Evolutionary conservation across 1,139 yeast genomes (phyloP).

Genomic region (Protomyces gravidus): DNA sequence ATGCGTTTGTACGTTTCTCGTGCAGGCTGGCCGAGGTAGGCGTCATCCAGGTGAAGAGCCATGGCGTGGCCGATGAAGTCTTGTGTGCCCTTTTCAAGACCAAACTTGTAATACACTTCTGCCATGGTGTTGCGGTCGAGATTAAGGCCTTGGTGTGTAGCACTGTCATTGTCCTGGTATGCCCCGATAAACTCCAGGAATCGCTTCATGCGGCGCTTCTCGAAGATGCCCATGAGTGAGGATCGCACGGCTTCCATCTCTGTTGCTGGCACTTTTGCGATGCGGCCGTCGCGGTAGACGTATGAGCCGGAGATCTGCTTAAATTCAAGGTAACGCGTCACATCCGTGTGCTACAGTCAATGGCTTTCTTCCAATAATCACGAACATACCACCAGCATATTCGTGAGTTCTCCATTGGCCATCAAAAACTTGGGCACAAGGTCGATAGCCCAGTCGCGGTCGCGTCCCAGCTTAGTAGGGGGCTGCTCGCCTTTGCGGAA

Average conservation of each 20-base stretch:
- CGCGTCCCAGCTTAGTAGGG: conserved; percentile 72
- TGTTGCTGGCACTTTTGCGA: conserved; percentile 91
- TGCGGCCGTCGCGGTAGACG: conserved; percentile 84
- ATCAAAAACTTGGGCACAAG: conserved; percentile 92
- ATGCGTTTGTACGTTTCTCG: conserved; percentile 88
- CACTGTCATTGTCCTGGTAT: conserved; percentile 69
- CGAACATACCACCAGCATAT: conserved; percentile 52
- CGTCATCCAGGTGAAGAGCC: conserved; percentile 96
- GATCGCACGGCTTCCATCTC: conserved; percentile 78
- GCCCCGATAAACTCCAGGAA: conserved; percentile 83
- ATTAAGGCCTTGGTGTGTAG: conserved; percentile 83
- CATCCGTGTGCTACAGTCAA: conserved; percentile 64
- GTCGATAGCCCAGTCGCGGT: conserved; percentile 97
- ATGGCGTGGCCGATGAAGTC: conserved; percentile 98
- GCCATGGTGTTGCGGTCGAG: conserved; percentile 88
- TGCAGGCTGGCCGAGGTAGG: conserved; percentile 81
- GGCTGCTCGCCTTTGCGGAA: conserved; percentile 57
- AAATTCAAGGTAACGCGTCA: conserved; percentile 90
- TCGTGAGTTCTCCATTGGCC: conserved; percentile 97
- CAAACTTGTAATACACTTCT: conserved; percentile 81
- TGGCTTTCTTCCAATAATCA: background rate
- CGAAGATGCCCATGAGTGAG: conserved; percentile 92
- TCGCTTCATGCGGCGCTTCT: conserved; percentile 89
- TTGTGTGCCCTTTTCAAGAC: conserved; percentile 87
- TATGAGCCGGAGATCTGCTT: conserved; percentile 93